A percentile compares a stretch with the other conserved stretches of the same genome.
Evolutionary conservation across 1,139 yeast species (phyloP).

Genomic region (Nakaseomyces sp.): DNA sequence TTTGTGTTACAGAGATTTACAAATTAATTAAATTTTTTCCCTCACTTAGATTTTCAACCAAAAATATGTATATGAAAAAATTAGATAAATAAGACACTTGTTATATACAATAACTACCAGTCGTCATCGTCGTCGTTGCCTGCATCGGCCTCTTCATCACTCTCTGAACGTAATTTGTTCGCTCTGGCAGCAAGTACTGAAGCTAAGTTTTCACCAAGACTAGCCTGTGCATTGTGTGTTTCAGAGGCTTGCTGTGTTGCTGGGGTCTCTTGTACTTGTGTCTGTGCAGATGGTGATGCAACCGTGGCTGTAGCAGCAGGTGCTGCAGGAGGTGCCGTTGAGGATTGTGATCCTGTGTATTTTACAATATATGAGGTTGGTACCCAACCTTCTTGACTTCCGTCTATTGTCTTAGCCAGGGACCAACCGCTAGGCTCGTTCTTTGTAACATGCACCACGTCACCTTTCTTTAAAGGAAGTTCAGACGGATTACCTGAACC

Average conservation of each 20-base stretch:
- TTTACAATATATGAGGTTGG: constrained; percentile 85
- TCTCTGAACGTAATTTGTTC: constrained; percentile 63
- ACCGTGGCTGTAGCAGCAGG: background rate
- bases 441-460: constrained; percentile 59
- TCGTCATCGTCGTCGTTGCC: constrained; percentile 44
- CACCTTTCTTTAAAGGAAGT: constrained; percentile 67
- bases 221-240: constrained; percentile 19
- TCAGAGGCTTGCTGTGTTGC: constrained; percentile 3
- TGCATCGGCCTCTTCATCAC: constrained; percentile 69
- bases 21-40: no score
- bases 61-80: no score
- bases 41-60: no score
- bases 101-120: no score
- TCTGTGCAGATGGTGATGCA: constrained; percentile 7
- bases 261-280: constrained; percentile 9
- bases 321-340: background rate
- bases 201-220: constrained; percentile 79
- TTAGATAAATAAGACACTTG: no score
- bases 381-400: constrained; percentile 87
- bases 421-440: constrained; percentile 88
- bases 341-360: constrained; percentile 31
- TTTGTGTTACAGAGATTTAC: no score
- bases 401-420: constrained; percentile 69
- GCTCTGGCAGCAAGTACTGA: constrained; percentile 82
- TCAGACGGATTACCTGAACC: constrained; percentile 80